Evolutionary conservation across 2,329 filamentous ascomycete species (phyloP).

Genomic region (Pestalotiopsis fici): DNA sequence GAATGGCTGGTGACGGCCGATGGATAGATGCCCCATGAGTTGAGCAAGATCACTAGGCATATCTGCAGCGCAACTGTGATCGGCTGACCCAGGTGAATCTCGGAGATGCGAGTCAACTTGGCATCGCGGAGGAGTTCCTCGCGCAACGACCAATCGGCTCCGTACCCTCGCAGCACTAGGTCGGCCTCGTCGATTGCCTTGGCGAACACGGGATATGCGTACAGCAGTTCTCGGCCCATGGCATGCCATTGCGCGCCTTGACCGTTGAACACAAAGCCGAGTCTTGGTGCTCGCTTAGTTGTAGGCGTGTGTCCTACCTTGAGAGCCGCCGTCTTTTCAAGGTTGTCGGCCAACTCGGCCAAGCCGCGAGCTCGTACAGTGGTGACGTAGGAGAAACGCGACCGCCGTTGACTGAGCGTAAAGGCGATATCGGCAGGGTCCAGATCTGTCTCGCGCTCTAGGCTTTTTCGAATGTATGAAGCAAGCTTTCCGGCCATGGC

Average conservation of each 20-base stretch:
- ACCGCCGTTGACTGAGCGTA: no score
- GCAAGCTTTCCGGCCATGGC: no score
- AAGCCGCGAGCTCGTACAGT: no score
- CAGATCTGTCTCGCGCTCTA: no score
- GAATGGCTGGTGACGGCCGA: conserved; percentile 27
- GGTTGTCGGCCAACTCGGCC: no score
- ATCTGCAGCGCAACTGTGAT: conserved; percentile 42
- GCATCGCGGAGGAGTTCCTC: conserved; percentile 19
- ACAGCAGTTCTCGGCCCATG: conserved; percentile 22
- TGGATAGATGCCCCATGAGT: conserved; percentile 25
- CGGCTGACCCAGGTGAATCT: conserved; percentile 32
- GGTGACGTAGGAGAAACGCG: no score
- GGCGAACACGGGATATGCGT: conserved; percentile 15
- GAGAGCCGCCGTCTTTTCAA: no score
- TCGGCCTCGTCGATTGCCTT: conserved; percentile 13
- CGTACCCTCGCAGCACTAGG: conserved; percentile 15
- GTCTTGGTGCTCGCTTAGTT: background rate
- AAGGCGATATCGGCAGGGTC: no score
- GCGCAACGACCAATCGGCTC: conserved; percentile 19
- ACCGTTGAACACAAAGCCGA: conserved; percentile 25
- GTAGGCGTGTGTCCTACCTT: no score
- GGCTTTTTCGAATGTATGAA: no score
- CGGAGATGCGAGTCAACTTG: conserved; percentile 19
- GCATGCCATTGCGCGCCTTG: conserved; percentile 29
- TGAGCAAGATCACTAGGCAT: conserved; percentile 36